Conservation (phyloP, 169 alveolate species). For the Plasmodium vivax region DNA sequence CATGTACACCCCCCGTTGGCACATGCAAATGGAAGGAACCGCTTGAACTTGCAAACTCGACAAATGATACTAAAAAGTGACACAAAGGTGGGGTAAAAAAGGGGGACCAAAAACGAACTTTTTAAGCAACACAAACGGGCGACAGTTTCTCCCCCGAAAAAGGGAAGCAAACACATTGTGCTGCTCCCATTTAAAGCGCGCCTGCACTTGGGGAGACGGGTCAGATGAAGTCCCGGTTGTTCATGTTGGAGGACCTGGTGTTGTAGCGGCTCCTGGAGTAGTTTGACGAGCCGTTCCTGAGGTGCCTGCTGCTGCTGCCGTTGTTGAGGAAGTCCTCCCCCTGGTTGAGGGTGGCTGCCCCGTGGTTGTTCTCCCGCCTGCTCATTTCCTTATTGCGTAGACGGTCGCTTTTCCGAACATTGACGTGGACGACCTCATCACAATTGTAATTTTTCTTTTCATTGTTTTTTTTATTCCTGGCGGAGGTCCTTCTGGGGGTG, state of each 20-base stretch:
- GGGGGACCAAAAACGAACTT: not conserved
- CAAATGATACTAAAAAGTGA: not conserved
- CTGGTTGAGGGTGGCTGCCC: not conserved
- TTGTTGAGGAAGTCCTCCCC: not conserved
- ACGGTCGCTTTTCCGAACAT: conserved; percentile 65
- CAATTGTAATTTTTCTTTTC: conserved; percentile 4
- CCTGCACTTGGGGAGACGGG: not conserved
- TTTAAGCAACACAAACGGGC: not conserved
- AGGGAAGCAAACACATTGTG: not conserved
- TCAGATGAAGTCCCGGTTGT: conserved; percentile 7
- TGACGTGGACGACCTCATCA: not conserved
- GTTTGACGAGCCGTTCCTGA: conserved; percentile 8
- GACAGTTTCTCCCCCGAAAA: not conserved
- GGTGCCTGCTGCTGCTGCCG: not conserved
- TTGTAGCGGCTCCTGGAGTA: conserved; percentile 28
- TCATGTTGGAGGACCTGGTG: conserved; percentile 38
- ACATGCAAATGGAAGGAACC: not conserved
- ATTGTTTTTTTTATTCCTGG: conserved; percentile 29
- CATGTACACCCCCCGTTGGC: not conserved
- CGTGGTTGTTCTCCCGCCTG: not conserved
- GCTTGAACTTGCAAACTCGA: not conserved
- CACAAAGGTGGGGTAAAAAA: not conserved
- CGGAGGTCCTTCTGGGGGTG: not conserved
- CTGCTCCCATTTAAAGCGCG: not conserved
- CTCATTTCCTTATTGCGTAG: conserved; percentile 22